These are phyloP conservation scores for Pseudogymnoascus sp. DNA, from an alignment of 2,329 filamentous ascomycete genomes.

Conservation along the genomic window DNA sequence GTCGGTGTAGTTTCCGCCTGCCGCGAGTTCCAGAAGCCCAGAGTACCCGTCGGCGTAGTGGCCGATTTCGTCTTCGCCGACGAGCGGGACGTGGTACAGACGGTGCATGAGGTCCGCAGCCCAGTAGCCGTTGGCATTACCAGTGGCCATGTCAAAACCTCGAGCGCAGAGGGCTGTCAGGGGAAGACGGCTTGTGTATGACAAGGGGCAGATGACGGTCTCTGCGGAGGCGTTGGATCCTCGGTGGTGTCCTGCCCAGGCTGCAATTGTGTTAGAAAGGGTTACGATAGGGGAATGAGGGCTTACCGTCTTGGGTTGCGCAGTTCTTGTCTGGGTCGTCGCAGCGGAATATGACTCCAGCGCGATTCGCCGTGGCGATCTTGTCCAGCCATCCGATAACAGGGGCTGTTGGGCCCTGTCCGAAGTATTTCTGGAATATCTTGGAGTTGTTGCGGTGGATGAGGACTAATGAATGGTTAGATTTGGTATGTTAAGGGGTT, in stretches of 20 bases:
- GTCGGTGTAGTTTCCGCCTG: constrained; percentile 37
- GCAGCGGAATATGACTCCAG: constrained; percentile 54
- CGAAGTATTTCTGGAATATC: constrained; percentile 60
- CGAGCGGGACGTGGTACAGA: constrained; percentile 51
- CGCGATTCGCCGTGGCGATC: constrained; percentile 49
- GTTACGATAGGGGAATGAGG: neutral
- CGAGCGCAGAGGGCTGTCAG: constrained; percentile 52
- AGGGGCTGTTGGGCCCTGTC: constrained; percentile 47
- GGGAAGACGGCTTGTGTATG: constrained; percentile 48
- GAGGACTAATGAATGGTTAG: constrained; percentile 31
- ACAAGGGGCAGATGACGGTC: constrained; percentile 61
- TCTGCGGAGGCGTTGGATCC: constrained; percentile 55
- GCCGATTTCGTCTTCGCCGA: constrained; percentile 52
- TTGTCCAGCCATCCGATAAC: constrained; percentile 56
- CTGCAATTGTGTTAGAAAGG: constrained; percentile 29
- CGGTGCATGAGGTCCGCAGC: constrained; percentile 60
- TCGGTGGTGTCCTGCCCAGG: constrained; percentile 61
- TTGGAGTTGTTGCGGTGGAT: constrained; percentile 48
- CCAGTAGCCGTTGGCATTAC: constrained; percentile 53
- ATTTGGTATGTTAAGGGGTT: neutral
- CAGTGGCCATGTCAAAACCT: constrained; percentile 53
- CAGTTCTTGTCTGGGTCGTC: constrained; percentile 63
- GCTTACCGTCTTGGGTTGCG: constrained; percentile 36
- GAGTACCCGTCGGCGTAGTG: constrained; percentile 55
- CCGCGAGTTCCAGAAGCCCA: constrained; percentile 45